Evolutionary conservation across 192 early-diverging fungal genomes (phyloP), one percentile per base, ranked within the genome.

Genomic region (Podila epicladia): DNA sequence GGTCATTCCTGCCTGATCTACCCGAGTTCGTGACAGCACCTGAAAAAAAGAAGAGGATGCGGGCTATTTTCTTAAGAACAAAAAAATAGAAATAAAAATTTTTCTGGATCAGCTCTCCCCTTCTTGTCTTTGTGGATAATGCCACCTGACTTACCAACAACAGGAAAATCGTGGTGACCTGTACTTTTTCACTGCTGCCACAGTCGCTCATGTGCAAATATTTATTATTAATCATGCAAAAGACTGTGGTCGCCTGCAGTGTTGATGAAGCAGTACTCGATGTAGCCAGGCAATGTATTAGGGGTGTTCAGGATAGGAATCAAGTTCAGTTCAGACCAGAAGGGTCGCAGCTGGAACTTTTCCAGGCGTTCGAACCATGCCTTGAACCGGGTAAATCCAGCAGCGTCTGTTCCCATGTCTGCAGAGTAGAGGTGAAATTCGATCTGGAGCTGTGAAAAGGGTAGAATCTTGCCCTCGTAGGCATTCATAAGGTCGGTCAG

Each of bases 41-140:
- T 2, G 77, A 80, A 37, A 80, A 80, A 35, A 79, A 69, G 55
- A 80, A 80, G 58, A 72, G 71, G 37, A 28, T 61, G 41, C 41
- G 58, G 45, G 19, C 59, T 3, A 61, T 55, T 55, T 22, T 55
- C 22, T 55, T n/a, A 55, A 55, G n/a, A 9, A 55, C 4, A 55
- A 22, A 24, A 22, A 41, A 53, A 6, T 24, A 4, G 6, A 55
- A 55, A 22, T 9, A 5, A 55, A 11, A 55, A 9, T 5, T 45
- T 17, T 15, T 45, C 41, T 45, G 12, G 12, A 45, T 4, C 1
- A 45, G 33, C 33, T 33, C 6, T 33, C 33, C 0, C 33, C 33
- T 33, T 33, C 33, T 5, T 33, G 6, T 33, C 1, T 33, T 33
- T 33, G 33, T 7, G 3, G 33, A 7, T 33, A 33, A 33, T 33